A percentile compares a stretch with the other conserved stretches of the same genome.
Conservation (phyloP, 164 flowering plant genomes). For the Houttuynia cordata region DNA sequence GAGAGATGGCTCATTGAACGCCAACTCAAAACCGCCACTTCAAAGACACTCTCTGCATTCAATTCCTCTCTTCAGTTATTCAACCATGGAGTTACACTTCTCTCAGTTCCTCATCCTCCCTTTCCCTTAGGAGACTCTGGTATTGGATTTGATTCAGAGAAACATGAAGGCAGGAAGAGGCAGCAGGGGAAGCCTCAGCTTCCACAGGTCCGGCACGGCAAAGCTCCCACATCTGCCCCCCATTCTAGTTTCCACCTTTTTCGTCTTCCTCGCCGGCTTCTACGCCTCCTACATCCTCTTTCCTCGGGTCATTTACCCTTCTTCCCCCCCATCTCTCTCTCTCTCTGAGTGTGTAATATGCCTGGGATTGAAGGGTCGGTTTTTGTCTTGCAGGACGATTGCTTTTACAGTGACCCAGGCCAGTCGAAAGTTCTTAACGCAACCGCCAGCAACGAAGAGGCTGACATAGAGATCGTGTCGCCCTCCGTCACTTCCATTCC, state of each 20-base stretch:
- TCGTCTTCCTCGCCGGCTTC: slow-evolving; percentile 65
- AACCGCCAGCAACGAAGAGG: slow-evolving; percentile 8
- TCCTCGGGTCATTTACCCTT: slow-evolving; percentile 27
- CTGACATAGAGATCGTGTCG: neutral
- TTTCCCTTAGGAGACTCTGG: too few relatives aligned
- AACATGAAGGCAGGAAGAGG: slow-evolving; percentile 21
- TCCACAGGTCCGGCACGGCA: slow-evolving; percentile 13
- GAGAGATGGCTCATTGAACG: too few relatives aligned
- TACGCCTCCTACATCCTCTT: slow-evolving; percentile 36
- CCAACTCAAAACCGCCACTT: too few relatives aligned
- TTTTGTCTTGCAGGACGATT: neutral
- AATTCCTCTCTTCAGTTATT: too few relatives aligned
- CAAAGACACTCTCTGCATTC: too few relatives aligned
- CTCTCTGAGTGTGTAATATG: too few relatives aligned
- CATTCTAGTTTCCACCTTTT: slow-evolving; percentile 34
- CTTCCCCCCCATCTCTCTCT: neutral
- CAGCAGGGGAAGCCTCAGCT: slow-evolving; percentile 3
- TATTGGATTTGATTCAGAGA: neutral
- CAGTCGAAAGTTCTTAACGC: slow-evolving; percentile 24
- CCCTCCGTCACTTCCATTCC: neutral
- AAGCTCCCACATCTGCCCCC: slow-evolving; percentile 45
- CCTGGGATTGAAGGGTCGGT: too few relatives aligned
- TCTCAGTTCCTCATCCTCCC: too few relatives aligned
- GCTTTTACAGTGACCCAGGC: neutral
- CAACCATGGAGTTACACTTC: too few relatives aligned